Evolutionary conservation across 1,284 basidiomycete genomes (phyloP).

Genomic region (Cerioporus squamosus): DNA sequence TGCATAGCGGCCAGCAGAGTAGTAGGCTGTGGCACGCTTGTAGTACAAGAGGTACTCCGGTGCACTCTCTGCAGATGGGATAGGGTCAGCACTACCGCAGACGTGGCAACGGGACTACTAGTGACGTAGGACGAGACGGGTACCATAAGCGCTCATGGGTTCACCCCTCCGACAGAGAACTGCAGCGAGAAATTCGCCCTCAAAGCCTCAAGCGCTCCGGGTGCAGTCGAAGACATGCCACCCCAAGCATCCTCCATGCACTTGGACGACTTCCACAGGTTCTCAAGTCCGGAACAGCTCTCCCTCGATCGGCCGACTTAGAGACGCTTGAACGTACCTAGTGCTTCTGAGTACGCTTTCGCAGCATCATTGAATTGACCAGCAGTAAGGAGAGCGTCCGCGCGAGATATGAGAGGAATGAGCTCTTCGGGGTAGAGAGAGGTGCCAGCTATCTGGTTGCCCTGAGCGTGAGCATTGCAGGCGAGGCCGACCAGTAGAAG

Average conservation of each 20-base stretch:
- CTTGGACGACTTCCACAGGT: no score
- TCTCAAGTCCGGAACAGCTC: no score
- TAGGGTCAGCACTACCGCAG: not conserved
- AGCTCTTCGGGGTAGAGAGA: constrained; percentile 72
- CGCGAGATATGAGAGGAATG: constrained; percentile 69
- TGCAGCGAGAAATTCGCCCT: no score
- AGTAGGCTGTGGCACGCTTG: constrained; percentile 90
- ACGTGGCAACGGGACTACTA: no score
- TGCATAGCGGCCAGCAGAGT: constrained; percentile 74
- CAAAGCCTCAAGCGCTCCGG: no score
- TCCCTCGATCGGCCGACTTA: not conserved
- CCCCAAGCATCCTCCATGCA: no score
- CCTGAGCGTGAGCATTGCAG: constrained; percentile 37
- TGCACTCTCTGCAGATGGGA: constrained; percentile 51
- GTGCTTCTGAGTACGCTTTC: constrained; percentile 78
- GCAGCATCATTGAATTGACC: constrained; percentile 83
- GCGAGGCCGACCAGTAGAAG: constrained; percentile 32
- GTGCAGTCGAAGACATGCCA: no score
- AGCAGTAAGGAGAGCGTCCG: constrained; percentile 67
- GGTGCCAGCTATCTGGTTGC: constrained; percentile 26
- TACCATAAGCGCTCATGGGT: not conserved
- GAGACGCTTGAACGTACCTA: constrained; percentile 52
- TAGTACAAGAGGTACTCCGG: constrained; percentile 85
- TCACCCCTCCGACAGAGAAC: no score
- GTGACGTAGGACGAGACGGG: no score